Percentiles rank a stretch among this genome's conserved stretches.
Conservation (phyloP, 768 basidiomycete genomes). For the Cubamyces sp. region DNA sequence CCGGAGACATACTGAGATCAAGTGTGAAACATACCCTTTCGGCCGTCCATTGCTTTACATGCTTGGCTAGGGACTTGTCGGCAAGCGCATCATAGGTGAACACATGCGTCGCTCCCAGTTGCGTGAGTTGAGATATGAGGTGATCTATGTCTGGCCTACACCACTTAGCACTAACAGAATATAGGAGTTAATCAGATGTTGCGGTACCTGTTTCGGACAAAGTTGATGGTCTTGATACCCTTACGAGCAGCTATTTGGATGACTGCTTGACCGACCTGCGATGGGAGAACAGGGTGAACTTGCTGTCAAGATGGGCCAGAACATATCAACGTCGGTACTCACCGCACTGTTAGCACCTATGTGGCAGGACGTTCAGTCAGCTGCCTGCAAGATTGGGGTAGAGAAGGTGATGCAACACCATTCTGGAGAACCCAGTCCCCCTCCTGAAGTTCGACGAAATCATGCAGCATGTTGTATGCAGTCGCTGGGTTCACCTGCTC, state of each 20-base stretch:
- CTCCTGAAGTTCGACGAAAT: conserved; percentile 62
- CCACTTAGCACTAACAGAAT: neutral
- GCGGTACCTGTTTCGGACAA: conserved; percentile 69
- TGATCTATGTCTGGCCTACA: conserved; percentile 48
- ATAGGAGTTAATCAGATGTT: neutral
- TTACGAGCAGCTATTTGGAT: conserved; percentile 80
- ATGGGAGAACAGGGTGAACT: neutral
- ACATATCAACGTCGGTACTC: conserved; percentile 28
- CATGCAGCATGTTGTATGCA: conserved; percentile 79
- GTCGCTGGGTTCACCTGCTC: conserved; percentile 80
- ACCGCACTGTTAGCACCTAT: conserved; percentile 69
- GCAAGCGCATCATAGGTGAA: conserved; percentile 76
- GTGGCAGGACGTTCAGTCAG: neutral
- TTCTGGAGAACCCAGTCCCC: conserved; percentile 89
- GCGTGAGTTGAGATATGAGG: conserved; percentile 54
- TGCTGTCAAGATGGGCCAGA: neutral
- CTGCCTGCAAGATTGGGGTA: neutral
- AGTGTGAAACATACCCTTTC: conserved; percentile 50
- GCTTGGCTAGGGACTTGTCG: conserved; percentile 55
- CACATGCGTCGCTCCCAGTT: conserved; percentile 76
- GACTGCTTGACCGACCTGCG: conserved; percentile 79
- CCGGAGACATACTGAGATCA: neutral
- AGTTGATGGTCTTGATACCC: conserved; percentile 78
- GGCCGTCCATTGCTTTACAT: conserved; percentile 65
- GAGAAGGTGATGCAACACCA: conserved; percentile 51